These are phyloP conservation scores for Eucalyptus fibrosa DNA, from an alignment of 345 rosid genomes.

Conservation along the genomic window DNA sequence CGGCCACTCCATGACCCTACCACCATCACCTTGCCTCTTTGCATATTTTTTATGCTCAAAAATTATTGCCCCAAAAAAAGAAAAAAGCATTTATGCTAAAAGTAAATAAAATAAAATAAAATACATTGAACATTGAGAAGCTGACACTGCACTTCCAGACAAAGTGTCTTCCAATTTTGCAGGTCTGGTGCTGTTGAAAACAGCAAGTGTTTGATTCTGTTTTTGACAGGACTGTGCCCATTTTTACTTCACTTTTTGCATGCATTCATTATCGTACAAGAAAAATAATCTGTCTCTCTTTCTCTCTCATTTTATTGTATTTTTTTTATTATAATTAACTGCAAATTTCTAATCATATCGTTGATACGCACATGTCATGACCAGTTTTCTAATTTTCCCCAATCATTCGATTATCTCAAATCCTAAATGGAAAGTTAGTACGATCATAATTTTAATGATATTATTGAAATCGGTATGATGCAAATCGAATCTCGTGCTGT, in stretches of 20 bases:
- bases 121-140: not conserved
- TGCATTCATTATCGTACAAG: not conserved
- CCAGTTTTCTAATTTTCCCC: not conserved
- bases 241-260: not conserved
- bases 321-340: not conserved
- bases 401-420: not conserved
- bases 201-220: not conserved
- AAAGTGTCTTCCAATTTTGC: not conserved
- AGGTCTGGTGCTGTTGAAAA: not conserved
- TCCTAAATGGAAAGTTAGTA: not conserved
- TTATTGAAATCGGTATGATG: not conserved
- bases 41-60: not conserved
- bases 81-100: not conserved
- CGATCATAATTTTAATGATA: not conserved
- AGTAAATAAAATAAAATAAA: not conserved
- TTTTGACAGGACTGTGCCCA: not conserved
- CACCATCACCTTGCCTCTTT: not conserved
- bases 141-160: not conserved
- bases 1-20: not conserved
- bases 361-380: not conserved
- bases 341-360: not conserved
- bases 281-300: not conserved
- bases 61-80: not conserved
- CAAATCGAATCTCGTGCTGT: not conserved
- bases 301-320: not conserved